Conservation (phyloP, 805 yeast genomes). For the Nakazawaea molendinolei region DNA sequence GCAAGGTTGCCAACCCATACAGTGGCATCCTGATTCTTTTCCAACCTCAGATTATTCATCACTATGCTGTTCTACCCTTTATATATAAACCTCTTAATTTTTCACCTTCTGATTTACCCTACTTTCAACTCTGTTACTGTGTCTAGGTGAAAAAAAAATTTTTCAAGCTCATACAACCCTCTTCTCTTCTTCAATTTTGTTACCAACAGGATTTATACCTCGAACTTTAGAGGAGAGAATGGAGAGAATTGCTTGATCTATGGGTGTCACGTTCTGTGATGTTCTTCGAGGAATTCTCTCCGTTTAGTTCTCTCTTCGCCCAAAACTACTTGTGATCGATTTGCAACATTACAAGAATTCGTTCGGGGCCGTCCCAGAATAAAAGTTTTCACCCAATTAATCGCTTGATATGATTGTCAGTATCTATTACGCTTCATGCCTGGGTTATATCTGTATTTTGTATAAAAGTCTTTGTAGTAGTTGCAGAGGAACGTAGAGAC, state of each 20-base stretch:
- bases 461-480: too few species aligned
- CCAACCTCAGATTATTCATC: not conserved
- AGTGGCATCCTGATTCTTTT: conserved; percentile 55
- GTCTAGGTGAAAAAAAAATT: not conserved
- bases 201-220: conserved; percentile 5
- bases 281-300: conserved; percentile 1
- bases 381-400: conserved; percentile 10
- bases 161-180: not conserved
- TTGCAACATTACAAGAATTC: conserved; percentile 5
- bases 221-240: conserved; percentile 2
- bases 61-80: not conserved
- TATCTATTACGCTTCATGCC: conserved; percentile 12
- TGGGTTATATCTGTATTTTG: conserved; percentile 12
- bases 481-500: too few species aligned
- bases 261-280: conserved; percentile 10
- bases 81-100: not conserved
- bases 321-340: not conserved
- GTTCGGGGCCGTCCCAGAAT: conserved; percentile 7
- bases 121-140: conserved; percentile 3
- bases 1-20: conserved; percentile 82
- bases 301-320: conserved; percentile 2
- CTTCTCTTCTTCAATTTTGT: conserved; percentile 9
- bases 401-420: conserved; percentile 10
- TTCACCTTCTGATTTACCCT: conserved; percentile 3
- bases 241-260: conserved; percentile 2